Conservation (phyloP, 495 filamentous ascomycete genomes). For the Aspergillus panamensis region DNA sequence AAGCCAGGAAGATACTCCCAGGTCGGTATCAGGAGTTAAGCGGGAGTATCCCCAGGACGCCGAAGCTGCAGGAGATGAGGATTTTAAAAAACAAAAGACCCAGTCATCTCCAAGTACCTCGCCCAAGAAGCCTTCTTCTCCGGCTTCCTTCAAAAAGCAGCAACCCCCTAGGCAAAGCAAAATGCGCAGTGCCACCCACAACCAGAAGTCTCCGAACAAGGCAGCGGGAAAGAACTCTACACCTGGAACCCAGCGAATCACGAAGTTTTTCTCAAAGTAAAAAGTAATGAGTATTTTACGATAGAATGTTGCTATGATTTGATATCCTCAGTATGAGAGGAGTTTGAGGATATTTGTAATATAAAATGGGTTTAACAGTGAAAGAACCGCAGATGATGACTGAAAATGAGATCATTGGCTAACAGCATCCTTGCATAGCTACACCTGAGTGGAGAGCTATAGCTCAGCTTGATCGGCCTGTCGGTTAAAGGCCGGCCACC, state of each 20-base stretch:
- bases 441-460: constrained; percentile 22
- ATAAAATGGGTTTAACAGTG: constrained; percentile 31
- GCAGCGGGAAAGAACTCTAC: constrained; percentile 43
- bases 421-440: constrained; percentile 13
- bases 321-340: background rate
- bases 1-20: constrained; percentile 48
- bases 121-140: constrained; percentile 9
- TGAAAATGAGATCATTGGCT: constrained; percentile 9
- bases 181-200: constrained; percentile 39
- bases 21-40: constrained; percentile 52
- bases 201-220: constrained; percentile 47
- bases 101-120: constrained; percentile 18
- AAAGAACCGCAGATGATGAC: constrained; percentile 17
- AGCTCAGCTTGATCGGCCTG: constrained; percentile 8
- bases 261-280: constrained; percentile 74
- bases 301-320: background rate
- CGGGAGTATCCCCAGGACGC: constrained; percentile 47
- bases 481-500: constrained; percentile 12
- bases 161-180: constrained; percentile 14
- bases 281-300: background rate
- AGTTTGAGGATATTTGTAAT: constrained; percentile 20
- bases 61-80: constrained; percentile 18
- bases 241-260: constrained; percentile 74
- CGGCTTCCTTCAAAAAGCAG: constrained; percentile 17
- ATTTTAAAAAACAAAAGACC: constrained; percentile 30